phyloP scores from a whole-genome alignment of 345 rosid species.

The Populus simonii region DNA sequence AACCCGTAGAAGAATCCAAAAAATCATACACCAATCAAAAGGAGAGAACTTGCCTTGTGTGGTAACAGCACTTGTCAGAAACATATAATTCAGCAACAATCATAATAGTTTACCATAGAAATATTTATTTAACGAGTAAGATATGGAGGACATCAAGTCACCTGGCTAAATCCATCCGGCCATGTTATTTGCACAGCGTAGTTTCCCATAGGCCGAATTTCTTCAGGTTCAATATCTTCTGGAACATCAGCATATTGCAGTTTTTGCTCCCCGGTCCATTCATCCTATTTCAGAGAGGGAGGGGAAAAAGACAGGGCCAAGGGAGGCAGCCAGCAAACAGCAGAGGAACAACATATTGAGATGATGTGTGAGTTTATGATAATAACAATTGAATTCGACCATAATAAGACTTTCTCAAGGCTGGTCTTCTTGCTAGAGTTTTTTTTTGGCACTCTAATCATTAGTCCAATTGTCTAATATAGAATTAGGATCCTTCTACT shows the following conservation, averaged over 20 bases:
- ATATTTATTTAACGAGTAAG: background rate
- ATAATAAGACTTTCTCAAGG: background rate
- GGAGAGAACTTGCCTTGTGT: too few species aligned
- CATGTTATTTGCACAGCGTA: constrained; percentile 93
- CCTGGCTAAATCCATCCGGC: constrained; percentile 97
- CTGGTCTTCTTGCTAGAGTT: constrained; percentile 3
- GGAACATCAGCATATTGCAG: constrained; percentile 68
- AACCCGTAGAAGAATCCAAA: too few species aligned
- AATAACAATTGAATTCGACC: background rate
- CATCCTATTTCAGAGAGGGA: constrained; percentile 51
- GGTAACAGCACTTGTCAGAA: too few species aligned
- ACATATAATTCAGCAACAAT: too few species aligned
- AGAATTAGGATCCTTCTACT: background rate
- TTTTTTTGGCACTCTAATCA: background rate
- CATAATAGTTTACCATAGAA: background rate
- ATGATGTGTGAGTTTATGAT: background rate
- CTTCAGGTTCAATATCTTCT: constrained; percentile 86
- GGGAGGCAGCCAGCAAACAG: background rate
- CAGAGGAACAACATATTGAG: background rate
- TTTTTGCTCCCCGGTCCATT: constrained; percentile 92
- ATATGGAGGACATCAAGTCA: constrained; percentile 11
- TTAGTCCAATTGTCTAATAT: constrained; percentile 7
- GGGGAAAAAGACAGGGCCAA: background rate
- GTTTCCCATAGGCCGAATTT: constrained; percentile 91
- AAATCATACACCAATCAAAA: too few species aligned